Conservation (phyloP, 495 filamentous ascomycete genomes). For the Penicillium psychrofluorescens region DNA sequence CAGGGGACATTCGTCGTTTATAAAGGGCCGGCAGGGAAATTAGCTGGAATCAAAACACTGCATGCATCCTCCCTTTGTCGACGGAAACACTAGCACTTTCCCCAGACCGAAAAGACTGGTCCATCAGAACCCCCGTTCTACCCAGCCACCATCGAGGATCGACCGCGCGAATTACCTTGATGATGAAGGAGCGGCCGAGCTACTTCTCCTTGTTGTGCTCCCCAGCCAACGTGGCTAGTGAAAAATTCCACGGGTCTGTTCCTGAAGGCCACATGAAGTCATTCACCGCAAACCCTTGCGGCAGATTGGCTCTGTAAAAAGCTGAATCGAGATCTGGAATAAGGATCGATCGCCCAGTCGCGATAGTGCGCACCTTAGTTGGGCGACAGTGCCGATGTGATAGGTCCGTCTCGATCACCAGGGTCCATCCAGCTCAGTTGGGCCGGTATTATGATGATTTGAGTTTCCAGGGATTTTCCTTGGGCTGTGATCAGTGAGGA, state of each 20-base stretch:
- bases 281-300: constrained; percentile 1
- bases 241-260: background rate
- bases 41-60: constrained; percentile 10
- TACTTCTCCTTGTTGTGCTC: constrained; percentile 6
- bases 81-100: constrained; percentile 4
- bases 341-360: constrained; percentile 7
- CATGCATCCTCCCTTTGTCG: background rate
- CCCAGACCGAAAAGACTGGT: background rate
- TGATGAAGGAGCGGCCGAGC: background rate
- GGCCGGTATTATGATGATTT: too few species aligned
- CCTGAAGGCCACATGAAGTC: constrained; percentile 9
- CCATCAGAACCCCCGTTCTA: too few species aligned
- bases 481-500: too few species aligned
- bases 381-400: constrained; percentile 1
- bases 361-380: background rate
- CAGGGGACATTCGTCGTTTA: background rate
- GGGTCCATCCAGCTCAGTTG: too few species aligned
- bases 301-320: background rate
- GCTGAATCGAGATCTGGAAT: constrained; percentile 10
- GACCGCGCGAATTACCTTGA: constrained; percentile 3
- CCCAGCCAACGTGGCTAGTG: constrained; percentile 16
- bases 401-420: constrained; percentile 6
- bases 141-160: background rate
- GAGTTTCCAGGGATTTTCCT: too few species aligned
- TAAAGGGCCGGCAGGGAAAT: background rate